Base-by-base conservation (phyloP, 2,329 filamentous ascomycete genomes). In the Fusarium solani-melongenae region DNA sequence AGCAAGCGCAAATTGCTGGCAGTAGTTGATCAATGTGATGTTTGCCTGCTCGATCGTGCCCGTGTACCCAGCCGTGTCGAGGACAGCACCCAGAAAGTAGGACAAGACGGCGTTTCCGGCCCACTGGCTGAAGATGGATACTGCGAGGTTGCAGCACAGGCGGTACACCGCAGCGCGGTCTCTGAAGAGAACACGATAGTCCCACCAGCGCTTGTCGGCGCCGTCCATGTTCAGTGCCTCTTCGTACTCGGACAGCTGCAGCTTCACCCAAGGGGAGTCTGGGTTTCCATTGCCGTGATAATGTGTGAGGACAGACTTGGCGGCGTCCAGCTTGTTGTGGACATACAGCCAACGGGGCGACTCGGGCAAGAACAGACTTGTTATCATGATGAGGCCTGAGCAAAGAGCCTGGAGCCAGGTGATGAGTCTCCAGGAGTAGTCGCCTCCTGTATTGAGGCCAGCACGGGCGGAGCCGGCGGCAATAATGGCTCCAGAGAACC, bases 71-170 rank as follows among this genome's bases (percentile, higher is more conserved):
- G 75, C 75, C 2, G 67, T 73, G 38, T 77, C 72, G 64, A 77
- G 71, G 69, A 86, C 85, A 8, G 84, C 84, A 33, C 89, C 85
- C 75, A 91, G 88, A 77, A 91, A 84, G 69, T 89, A 90, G 1
- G 85, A 84, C 14, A 83, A 82, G 10, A 87, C 78, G 1, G 84
- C 85, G 78, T 88, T 87, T 6, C 86, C 88, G 6, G 84, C 85
- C 67, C 87, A 85, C 76, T 91, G 88, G 2, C 87, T 86, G 73
- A 90, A 88, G 53, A 87, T 82, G 7, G 86, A 84, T 80, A 90
- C 87, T 22, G 84, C 84, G 4, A 87, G 78, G 36, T 88, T 87
- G 71, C 86, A 87, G 41, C 86, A 82, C 12, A 90, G 84, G 20
- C 88, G 85, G 64, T 87, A 87, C 14, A 85, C 82, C 5, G 86